Evolutionary conservation across 2,329 filamentous ascomycete genomes (phyloP).

Genomic region (Paraphaeosphaeria minitans): DNA sequence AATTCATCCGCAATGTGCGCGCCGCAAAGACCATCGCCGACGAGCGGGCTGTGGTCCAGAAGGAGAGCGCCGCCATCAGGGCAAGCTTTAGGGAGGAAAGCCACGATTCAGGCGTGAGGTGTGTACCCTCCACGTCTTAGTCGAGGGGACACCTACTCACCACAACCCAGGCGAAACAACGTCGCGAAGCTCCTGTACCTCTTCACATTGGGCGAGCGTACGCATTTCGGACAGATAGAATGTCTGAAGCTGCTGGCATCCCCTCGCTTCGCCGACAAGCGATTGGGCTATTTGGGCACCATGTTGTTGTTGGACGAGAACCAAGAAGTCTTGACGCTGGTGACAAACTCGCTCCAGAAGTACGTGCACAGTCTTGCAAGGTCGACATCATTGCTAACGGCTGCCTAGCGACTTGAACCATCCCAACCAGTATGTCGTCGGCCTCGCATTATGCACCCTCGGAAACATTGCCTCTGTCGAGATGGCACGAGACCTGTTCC

Average conservation of each 20-base stretch:
- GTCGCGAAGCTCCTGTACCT: conserved; percentile 98
- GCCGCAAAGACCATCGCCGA: conserved; percentile 99
- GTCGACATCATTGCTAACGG: conserved; percentile 19
- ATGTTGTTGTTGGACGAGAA: conserved; percentile 97
- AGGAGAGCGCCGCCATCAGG: conserved; percentile 96
- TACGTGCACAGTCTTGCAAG: conserved; percentile 50
- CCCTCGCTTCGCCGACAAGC: conserved; percentile 96
- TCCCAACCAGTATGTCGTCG: conserved; percentile 97
- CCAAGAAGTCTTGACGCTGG: conserved; percentile 94
- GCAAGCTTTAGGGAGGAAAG: conserved; percentile 98
- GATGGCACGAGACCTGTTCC: conserved; percentile 96
- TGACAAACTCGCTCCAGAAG: conserved; percentile 98
- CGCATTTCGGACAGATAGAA: conserved; percentile 99
- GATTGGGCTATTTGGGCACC: conserved; percentile 91
- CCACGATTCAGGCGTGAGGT: conserved; percentile 89
- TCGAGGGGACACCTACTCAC: conserved; percentile 27
- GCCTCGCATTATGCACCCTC: conserved; percentile 91
- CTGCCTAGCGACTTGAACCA: conserved; percentile 82
- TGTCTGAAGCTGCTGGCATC: conserved; percentile 97
- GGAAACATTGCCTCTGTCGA: conserved; percentile 98
- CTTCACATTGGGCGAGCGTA: conserved; percentile 95
- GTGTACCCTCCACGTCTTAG: conserved; percentile 35
- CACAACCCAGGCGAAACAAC: conserved; percentile 81
- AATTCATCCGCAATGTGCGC: conserved; percentile 99
- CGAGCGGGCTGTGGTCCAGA: conserved; percentile 96